Base-by-base conservation (phyloP, 2,329 filamentous ascomycete genomes). In the Ophiostoma tasmaniense region DNA sequence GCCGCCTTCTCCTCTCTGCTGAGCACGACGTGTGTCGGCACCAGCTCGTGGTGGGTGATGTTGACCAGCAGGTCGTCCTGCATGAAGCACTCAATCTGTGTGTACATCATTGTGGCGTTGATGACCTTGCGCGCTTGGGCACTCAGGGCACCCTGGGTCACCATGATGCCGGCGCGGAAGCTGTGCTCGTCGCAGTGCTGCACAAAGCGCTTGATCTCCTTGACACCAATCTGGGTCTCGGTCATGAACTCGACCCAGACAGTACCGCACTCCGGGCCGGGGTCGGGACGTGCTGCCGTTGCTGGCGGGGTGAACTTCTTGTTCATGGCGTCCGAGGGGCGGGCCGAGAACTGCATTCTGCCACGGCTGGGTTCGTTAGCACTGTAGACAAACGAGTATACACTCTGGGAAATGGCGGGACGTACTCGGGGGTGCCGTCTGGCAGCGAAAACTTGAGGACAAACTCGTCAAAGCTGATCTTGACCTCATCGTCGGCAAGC, bases 61-160 rank as follows among this genome's bases (percentile, higher is more conserved):
- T 99, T 99, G 80, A 99, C 93, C 71, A 98, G 85, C 75, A 99
- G 81, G 80, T 99, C 95, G 78, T 95, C 90, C 83, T 98, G 95
- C 75, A 94, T 87, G 82, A 99, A 99, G 77, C 92, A 92, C 82
- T 99, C 95, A 76, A 97, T 92, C 76, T 91, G 88, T 68, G 90
- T 90, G 77, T 87, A 85, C 71, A 88, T 87, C 74, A 90, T 87
- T 70, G 94, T 88, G 70, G 89, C 89, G 73, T 88, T 88, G 74
- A 96, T 90, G 73, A 93, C 88, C 82, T 96, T 96, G 78, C 94
- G 88, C 50, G 93, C 94, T 71, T 93, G 90, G 35, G 92, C 86
- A 0, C 93, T 96, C 70, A 97, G 90, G 64, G 91, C 83, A 65
- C 89, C 90, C 76, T 90, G 86, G 69, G 92, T 93, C 75, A 99